Evolutionary conservation across 2,329 filamentous ascomycete genomes (phyloP), one percentile per base, ranked within the genome.

Genomic region (Cladosporium sp.): DNA sequence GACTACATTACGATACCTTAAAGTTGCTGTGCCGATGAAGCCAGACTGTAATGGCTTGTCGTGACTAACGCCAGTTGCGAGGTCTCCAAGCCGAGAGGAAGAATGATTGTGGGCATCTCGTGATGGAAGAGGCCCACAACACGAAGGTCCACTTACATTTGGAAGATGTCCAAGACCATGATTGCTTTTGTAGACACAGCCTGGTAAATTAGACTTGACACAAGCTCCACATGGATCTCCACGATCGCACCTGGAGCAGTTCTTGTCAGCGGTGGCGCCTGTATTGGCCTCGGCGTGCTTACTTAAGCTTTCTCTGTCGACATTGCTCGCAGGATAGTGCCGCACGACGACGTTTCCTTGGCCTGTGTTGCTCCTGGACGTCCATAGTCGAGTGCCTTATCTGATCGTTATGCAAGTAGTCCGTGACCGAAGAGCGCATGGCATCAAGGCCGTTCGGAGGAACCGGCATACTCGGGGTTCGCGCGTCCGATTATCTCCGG

Each of bases 211-310:
- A 2, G 40, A 47, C 20, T 55, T 55, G 32, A 55, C 52, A 55
- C 52, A 55, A 12, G 52, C 52, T 3, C 52, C 40, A 20, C 52
- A 55, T 25, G 52, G 52, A 37, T 55, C 52, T 9, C 28, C 32
- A 17, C 52, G 40, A 37, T 55, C 52, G 34, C 52, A 55, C 24
- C 54, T 57, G 40, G 3, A 22, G 20, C 28, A 44, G 22, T 10
- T 20, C 15, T 15, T 44, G 42, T 45, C 20, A 37, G 22, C 25
- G 42, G 42, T 15, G 7, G 22, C 15, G 24, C 42, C 15, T 17
- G 8, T n/a, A 25, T 13, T 8, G 9, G 7, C 15, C 13, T 7
- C 22, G 24, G 8, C 24, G 22, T 17, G 24, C 36, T 48, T 49
- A 48, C 42, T 56, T 48, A 2, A 56, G 42, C 53, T 56, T 48